Percentiles rank a stretch among this genome's conserved stretches.
Evolutionary conservation across 768 basidiomycete genomes (phyloP).

Genomic region (Psilocybe cyanescens): DNA sequence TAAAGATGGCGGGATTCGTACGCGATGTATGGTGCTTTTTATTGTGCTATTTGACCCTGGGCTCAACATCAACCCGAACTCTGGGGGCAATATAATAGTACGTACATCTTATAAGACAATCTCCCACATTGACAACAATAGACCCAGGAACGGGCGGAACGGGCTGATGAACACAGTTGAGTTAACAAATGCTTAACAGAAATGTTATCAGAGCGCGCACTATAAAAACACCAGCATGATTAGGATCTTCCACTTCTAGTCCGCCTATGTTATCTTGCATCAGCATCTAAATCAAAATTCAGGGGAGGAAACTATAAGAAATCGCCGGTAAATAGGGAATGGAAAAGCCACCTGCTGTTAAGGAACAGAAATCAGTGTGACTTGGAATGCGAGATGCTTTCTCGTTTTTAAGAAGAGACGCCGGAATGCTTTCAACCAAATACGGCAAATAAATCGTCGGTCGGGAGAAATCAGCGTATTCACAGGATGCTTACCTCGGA

Average conservation of each 20-base stretch:
- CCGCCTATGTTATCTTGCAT: conserved; percentile 66
- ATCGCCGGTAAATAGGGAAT: too few species aligned
- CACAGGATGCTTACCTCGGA: conserved; percentile 34
- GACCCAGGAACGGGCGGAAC: conserved; percentile 48
- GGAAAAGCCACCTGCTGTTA: conserved; percentile 39
- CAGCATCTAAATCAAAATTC: conserved; percentile 35
- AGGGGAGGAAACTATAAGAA: background rate
- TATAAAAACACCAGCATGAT: conserved; percentile 43
- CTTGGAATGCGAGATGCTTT: conserved; percentile 48
- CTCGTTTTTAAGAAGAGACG: conserved; percentile 34
- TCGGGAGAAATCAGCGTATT: too few species aligned
- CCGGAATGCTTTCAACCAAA: conserved; percentile 30
- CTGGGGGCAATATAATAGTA: background rate
- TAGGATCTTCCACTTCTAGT: conserved; percentile 62
- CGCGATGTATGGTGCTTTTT: conserved; percentile 57
- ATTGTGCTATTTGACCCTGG: conserved; percentile 51
- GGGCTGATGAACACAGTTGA: conserved; percentile 25
- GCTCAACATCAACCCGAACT: background rate
- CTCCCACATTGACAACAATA: conserved; percentile 54
- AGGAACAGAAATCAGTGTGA: conserved; percentile 58
- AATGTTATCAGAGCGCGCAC: conserved; percentile 22
- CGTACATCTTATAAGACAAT: conserved; percentile 53
- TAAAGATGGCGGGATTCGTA: conserved; percentile 40
- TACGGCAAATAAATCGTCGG: background rate
- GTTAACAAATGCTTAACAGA: background rate